Conservation (phyloP, 305 asterid species). For the Plantago coronopus region DNA sequence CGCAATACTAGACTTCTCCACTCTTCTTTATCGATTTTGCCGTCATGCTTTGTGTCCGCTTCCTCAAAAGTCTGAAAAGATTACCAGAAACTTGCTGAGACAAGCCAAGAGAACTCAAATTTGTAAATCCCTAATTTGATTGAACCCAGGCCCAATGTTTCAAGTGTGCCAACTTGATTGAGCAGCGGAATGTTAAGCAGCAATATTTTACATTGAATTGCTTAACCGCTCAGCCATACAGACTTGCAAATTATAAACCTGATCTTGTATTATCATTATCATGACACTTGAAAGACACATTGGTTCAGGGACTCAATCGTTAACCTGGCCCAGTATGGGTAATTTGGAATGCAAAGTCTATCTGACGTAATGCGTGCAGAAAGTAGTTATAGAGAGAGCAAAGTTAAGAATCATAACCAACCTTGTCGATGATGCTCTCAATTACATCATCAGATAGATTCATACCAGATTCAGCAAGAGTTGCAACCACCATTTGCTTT, state of each 20-base stretch:
- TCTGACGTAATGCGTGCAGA: not conserved
- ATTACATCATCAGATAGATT: conserved; percentile 94
- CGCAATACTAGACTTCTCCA: conserved; percentile 56
- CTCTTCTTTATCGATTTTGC: conserved; percentile 68
- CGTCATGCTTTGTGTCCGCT: conserved; percentile 71
- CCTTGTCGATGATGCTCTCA: conserved; percentile 99
- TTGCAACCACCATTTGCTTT: conserved; percentile 99
- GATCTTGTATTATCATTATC: not conserved
- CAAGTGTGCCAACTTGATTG: not conserved
- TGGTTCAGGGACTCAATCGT: not conserved
- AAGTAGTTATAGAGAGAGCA: not conserved
- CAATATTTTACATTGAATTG: too few species aligned
- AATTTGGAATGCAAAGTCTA: not conserved
- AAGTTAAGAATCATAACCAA: conserved; percentile 16
- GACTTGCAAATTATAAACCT: too few species aligned
- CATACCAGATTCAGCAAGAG: conserved; percentile 99
- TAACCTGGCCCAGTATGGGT: not conserved
- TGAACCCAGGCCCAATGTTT: not conserved
- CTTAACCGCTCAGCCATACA: too few species aligned
- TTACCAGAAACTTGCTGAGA: not conserved
- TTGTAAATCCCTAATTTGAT: not conserved
- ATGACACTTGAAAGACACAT: not conserved
- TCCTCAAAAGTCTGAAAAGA: conserved; percentile 67
- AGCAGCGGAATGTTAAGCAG: too few species aligned
- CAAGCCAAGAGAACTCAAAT: not conserved